phyloP scores from a whole-genome alignment of 768 basidiomycete species.

The Austroboletus festivus region DNA sequence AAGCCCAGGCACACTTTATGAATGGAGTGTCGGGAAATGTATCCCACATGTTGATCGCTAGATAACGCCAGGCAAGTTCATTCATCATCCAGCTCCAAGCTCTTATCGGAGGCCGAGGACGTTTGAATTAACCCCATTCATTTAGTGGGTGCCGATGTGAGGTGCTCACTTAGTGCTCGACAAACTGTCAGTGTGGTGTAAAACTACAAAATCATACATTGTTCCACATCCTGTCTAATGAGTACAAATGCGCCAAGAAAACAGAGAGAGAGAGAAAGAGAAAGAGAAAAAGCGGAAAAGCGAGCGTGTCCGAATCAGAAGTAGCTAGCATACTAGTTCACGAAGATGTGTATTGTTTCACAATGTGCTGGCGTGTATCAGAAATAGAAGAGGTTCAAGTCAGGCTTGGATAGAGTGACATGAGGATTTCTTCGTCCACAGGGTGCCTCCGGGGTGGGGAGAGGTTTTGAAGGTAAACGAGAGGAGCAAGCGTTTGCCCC shows the following conservation, averaged over 20 bases:
- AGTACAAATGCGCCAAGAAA: slow-evolving; percentile 28
- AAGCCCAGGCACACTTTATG: neutral
- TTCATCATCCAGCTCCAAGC: neutral
- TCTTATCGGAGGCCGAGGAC: neutral
- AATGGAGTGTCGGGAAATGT: neutral
- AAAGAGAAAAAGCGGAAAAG: slow-evolving; percentile 4
- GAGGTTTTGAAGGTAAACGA: slow-evolving; percentile 58
- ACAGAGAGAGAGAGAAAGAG: slow-evolving; percentile 7
- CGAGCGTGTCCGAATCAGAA: neutral
- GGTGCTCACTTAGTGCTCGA: too few species aligned
- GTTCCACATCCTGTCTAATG: slow-evolving; percentile 19
- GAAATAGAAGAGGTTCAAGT: slow-evolving; percentile 21
- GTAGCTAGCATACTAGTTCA: slow-evolving; percentile 8
- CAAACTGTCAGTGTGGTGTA: neutral
- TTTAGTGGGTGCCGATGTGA: too few species aligned
- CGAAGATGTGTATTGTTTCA: slow-evolving; percentile 1
- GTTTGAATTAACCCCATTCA: neutral
- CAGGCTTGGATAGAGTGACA: slow-evolving; percentile 46
- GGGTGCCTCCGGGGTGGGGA: slow-evolving; percentile 65
- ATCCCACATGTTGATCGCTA: slow-evolving; percentile 2
- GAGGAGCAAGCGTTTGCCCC: slow-evolving; percentile 49
- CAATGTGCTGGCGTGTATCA: too few species aligned
- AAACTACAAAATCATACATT: slow-evolving; percentile 19
- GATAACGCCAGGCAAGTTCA: neutral
- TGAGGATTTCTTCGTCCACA: slow-evolving; percentile 66